Conservation (phyloP, 768 basidiomycete genomes). For the Lactarius akahatsu region DNA sequence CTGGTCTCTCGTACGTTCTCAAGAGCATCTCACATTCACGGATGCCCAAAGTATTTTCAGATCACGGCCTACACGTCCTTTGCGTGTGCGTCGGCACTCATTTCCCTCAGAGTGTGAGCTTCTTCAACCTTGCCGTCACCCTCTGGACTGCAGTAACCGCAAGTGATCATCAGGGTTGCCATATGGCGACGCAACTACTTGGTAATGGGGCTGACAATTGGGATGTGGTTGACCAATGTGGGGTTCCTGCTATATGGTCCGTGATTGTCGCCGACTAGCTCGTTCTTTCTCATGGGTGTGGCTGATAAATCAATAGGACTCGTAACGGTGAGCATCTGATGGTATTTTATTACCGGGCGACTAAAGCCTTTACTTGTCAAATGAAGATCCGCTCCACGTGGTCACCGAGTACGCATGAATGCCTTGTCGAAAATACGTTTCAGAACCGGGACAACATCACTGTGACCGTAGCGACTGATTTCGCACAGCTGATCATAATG, state of each 20-base stretch:
- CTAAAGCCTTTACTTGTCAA: not conserved
- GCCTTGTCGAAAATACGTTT: not conserved
- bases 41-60: not conserved
- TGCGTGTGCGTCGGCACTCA: slow-evolving; percentile 14
- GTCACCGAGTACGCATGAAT: not conserved
- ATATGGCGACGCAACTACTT: slow-evolving; percentile 5
- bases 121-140: not conserved
- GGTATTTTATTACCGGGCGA: not conserved
- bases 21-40: not conserved
- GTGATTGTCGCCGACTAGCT: not conserved
- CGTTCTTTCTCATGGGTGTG: not conserved
- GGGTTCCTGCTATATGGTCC: slow-evolving; percentile 16
- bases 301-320: slow-evolving; percentile 1
- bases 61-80: slow-evolving; percentile 4
- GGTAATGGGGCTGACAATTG: not conserved
- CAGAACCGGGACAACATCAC: slow-evolving; percentile 9
- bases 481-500: slow-evolving; percentile 13
- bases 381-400: slow-evolving; percentile 7
- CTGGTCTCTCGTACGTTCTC: slow-evolving; percentile 14
- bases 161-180: slow-evolving; percentile 2
- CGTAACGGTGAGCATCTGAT: not conserved
- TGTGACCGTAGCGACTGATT: slow-evolving; percentile 13
- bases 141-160: not conserved
- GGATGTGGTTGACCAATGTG: slow-evolving; percentile 9
- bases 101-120: slow-evolving; percentile 19